Base-by-base conservation (phyloP, 1,284 basidiomycete species). In the Rhodotorula mucilaginosa region DNA sequence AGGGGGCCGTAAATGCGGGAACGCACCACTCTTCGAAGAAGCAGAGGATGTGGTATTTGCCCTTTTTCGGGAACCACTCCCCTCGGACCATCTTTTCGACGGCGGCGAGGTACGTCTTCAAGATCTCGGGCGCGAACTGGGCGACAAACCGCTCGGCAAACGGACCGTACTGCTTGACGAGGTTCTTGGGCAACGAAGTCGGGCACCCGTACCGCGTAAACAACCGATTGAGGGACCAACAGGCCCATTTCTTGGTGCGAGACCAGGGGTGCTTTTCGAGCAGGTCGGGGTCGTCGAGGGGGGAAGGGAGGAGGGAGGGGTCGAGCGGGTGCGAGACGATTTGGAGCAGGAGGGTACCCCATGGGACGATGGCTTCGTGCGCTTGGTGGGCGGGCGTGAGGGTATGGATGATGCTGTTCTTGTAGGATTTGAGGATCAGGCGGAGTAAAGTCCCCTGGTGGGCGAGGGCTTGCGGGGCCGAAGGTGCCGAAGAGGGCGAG, bases 181-280 rank as follows among this genome's bases (percentile, higher is more conserved):
- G 84, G 23, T 88, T 83, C 66, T 83, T 85, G 0, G 90, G 90
- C 29, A 94, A 85, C 78, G 93, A 91, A 1, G 89, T 90, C 0
- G 92, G 91, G 80, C 90, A 92, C 8, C 92, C 92, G 77, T 88
- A 93, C 10, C 75, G 59, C 72, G 88, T 89, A 44, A 73, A 76
- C 23, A 79, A 70, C 47, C 74, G 71, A 68, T 79, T 79, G 46
- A 80, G 76, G 52, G 87, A 87, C 48, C 85, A 87, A 79, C 89
- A 92, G 2, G 92, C 89, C 91, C 92, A 93, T 79, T 94, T 94
- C 82, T 93, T 94, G 8, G 89, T 86, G 78, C 89, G 90, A 88
- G 90, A 91, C 92, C 92, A 94, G 75, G 91, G 89, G 67, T 84
- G 87, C 63, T 84, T 84, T 81, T 93, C 90, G 54, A 89, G 84